Evolutionary conservation across 2,329 filamentous ascomycete species (phyloP).

Genomic region (Paracamarosporium sp.): DNA sequence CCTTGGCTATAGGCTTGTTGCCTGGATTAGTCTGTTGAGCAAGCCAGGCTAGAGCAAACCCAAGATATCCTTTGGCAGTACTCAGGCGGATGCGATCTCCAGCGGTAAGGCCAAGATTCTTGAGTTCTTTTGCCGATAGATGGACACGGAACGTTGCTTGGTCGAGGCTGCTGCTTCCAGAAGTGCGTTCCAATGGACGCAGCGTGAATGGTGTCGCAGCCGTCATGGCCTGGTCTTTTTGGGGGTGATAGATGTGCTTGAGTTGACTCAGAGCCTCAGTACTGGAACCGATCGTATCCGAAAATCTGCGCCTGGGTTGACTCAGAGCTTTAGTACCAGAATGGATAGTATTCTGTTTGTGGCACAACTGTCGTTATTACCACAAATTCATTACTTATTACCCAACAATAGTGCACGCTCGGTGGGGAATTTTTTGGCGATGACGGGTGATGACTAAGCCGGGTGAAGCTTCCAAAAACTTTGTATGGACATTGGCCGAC

Average conservation of each 20-base stretch:
- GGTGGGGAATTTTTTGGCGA: neutral
- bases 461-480: conserved; percentile 7
- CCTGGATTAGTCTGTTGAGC: conserved; percentile 54
- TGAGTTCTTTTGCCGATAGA: conserved; percentile 62
- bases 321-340: too few relatives aligned
- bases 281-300: too few relatives aligned
- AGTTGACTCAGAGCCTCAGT: neutral
- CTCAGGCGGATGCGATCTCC: conserved; percentile 64
- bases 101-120: conserved; percentile 61
- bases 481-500: conserved; percentile 3
- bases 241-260: neutral
- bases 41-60: conserved; percentile 68
- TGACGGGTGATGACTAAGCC: conserved; percentile 12
- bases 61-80: conserved; percentile 51
- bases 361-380: too few relatives aligned
- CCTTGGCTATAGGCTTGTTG: conserved; percentile 60
- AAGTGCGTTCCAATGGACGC: conserved; percentile 59
- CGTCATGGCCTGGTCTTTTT: conserved; percentile 30
- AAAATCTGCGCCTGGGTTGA: too few relatives aligned
- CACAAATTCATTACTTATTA: too few relatives aligned
- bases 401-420: neutral
- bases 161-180: conserved; percentile 56
- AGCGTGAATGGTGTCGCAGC: conserved; percentile 54
- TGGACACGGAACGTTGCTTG: conserved; percentile 65
- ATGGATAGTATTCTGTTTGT: too few relatives aligned